Base-by-base conservation (phyloP, 2,329 filamentous ascomycete species). In the Phaeophleospora eucalypticola region DNA sequence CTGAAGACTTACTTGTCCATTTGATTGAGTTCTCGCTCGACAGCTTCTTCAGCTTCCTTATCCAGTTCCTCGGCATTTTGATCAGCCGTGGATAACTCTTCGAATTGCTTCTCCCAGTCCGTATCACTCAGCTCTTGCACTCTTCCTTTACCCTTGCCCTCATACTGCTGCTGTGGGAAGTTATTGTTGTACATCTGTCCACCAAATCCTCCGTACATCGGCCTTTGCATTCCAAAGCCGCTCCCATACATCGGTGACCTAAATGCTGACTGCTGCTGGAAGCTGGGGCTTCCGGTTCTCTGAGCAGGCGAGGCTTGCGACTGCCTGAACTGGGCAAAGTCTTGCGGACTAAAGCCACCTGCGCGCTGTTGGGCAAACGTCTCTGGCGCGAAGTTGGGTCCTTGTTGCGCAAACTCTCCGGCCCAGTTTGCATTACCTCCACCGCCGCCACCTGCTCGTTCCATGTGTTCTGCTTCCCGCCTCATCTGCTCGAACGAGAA, bases 51-150 rank as follows among this genome's bases (percentile, higher is more conserved):
- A 43, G 87, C 86, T 62, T 83, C 74, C 29, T 71, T 73, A 52
- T 83, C 81, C 47, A 79, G 67, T 45, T 74, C 66, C 46, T 71
- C 55, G 20, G 69, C 67, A 52, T 76, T 68, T 59, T 78, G 71
- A 62, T 84, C 79, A 51, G 83, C 75, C 53, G 84, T 72, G 65
- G 91, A 88, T 65, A 96, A 83, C 68, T 93, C 82, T 47, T 89
- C 87, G 68, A 98, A 98, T 68, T 97, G 89, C 60, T 89, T 88
- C 70, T 97, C 91, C 93, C 93, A 97, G 64, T 95, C 86, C 62
- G 85, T 68, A 59, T 98, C 91, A 65, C 96, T 89, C 18, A 97
- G 79, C 71, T 97, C 93, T 10, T 97, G 84, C 71, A 97, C 80
- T 29, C 79, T 73, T 4, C 74, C 81, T 69, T 94, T 95, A 33